phyloP scores from a whole-genome alignment of 1,284 basidiomycete genomes.

The Salmacisia buchloeana region DNA sequence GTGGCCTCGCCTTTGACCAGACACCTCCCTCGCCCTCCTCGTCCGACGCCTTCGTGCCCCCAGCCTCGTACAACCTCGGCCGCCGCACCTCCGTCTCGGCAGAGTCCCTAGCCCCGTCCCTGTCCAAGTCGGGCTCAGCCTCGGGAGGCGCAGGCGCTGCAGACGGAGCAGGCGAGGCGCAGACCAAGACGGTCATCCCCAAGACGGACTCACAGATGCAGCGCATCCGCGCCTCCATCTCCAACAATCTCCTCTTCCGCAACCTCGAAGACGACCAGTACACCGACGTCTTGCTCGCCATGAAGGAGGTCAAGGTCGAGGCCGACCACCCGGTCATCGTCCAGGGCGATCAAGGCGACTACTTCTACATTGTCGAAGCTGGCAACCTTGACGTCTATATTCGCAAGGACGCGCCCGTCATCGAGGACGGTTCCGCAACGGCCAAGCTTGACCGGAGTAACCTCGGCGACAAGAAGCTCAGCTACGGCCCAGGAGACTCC shows the following conservation, averaged over 20 bases:
- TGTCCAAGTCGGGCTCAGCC: constrained; percentile 56
- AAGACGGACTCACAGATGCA: constrained; percentile 79
- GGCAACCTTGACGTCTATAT: constrained; percentile 85
- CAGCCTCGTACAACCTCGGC: constrained; percentile 66
- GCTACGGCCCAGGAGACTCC: constrained; percentile 76
- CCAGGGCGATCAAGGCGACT: constrained; percentile 94
- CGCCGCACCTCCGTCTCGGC: constrained; percentile 91
- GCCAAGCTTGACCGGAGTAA: constrained; percentile 8
- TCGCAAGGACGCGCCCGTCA: constrained; percentile 25
- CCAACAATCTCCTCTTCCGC: constrained; percentile 87
- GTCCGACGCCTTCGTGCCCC: constrained; percentile 49
- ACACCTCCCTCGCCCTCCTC: neutral
- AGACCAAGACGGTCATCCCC: constrained; percentile 57
- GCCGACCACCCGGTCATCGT: constrained; percentile 81
- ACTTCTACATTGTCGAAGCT: constrained; percentile 93
- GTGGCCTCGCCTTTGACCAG: constrained; percentile 6
- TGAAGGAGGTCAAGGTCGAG: constrained; percentile 77
- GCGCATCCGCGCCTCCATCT: constrained; percentile 79
- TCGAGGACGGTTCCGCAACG: neutral
- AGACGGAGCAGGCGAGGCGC: constrained; percentile 26
- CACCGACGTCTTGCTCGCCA: constrained; percentile 83
- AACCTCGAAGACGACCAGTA: constrained; percentile 95
- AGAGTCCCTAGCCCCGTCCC: constrained; percentile 77
- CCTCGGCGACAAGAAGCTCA: constrained; percentile 54
- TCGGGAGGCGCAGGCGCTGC: constrained; percentile 5